Base-by-base conservation (phyloP, 1,139 yeast genomes). In the Entelexis sorbosivorans region DNA sequence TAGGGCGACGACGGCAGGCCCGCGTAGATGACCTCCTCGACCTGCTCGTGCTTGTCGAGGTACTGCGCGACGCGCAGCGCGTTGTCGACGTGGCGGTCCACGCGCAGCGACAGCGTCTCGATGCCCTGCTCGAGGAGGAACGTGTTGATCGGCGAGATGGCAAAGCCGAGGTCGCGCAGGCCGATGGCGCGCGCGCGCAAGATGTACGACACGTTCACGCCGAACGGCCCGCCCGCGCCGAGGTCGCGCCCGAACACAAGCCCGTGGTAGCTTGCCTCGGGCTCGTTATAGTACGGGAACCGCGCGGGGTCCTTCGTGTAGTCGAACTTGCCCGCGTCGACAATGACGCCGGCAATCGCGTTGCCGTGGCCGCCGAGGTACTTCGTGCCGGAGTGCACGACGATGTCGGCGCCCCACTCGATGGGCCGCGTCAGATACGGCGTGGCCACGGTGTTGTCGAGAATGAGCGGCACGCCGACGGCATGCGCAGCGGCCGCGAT, bases 351-450 rank as follows among this genome's bases (percentile, higher is more conserved):
- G 50, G 86, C 96, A 67, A 91, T 81, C 49, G 96, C 85, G 55
- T 88, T 88, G 65, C 97, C 97, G 66, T 89, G 97, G 56, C 96
- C 98, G 59, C 95, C 95, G 61, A 91, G 88, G 96, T 96, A 91
- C 70, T 91, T 91, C 52, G 97, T 91, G 51, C 96, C 96, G 52
- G 96, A 88, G 69, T 89, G 96, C 26, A 76, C 74, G 33, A 79
- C 76, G 57, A 87, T 82, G 65, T 87, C 95, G 42, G 87, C 97
- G 59, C 97, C 97, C 63, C 78, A 84, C 57, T 82, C 84, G 60
- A 91, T 69, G 58, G 98, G 98, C 62, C 78, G 81, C 56, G 87
- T 76, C 62, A 85, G 77, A 73, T 71, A 88, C 48, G 97, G 97
- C 68, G 95, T 96, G 44, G 96, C 96, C 63, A 89, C 89, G 31